Evolutionary conservation across 768 basidiomycete genomes (phyloP), one percentile per base, ranked within the genome.

Genomic region (Mycena galopus): DNA sequence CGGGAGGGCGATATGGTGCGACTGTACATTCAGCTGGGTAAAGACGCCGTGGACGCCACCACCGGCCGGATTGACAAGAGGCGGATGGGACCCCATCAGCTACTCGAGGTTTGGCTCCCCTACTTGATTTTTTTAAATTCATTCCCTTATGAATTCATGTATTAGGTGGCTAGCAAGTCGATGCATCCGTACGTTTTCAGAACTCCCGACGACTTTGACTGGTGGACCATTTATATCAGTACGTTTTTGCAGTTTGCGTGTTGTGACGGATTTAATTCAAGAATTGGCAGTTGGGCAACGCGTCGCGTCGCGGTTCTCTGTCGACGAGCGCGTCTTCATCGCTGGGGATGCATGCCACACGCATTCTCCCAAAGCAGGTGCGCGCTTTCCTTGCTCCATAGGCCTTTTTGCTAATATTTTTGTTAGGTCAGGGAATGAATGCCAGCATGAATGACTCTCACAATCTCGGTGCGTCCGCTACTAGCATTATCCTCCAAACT

Each of bases 181-280:
- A 79, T 94, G 19, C 73, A 85, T 42, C 94, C 93, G 1, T 94
- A 86, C 77, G 81, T 77, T 17, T 81, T 94, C 42, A 71, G 81
- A 7, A 83, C 86, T 39, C 86, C 87, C 4, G 82, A 86, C n/a
- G 76, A 80, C 10, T 85, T 91, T 29, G 86, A 92, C 32, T 93
- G 92, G 92, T 93, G 90, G 89, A 93, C 93, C 3, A 86, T 91
- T 27, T 94, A 94, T 75, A 87, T 87, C 73, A 89, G 92, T 92
- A 73, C 25, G 90, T 80, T n/a, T 29, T 50, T 2, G 17, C 33
- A 25, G 37, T 17, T 25, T 14, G 1, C 35, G 27, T 17, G 12
- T 12, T 11, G n/a, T 11, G 37, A 29, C 1, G 27, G 12, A 4
- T 65, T 72, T 42, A 35, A 17, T 23, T n/a, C n/a, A n/a, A n/a